These are phyloP conservation scores for Brassica carinata DNA, from an alignment of 345 rosid species.

Conservation along the genomic window DNA sequence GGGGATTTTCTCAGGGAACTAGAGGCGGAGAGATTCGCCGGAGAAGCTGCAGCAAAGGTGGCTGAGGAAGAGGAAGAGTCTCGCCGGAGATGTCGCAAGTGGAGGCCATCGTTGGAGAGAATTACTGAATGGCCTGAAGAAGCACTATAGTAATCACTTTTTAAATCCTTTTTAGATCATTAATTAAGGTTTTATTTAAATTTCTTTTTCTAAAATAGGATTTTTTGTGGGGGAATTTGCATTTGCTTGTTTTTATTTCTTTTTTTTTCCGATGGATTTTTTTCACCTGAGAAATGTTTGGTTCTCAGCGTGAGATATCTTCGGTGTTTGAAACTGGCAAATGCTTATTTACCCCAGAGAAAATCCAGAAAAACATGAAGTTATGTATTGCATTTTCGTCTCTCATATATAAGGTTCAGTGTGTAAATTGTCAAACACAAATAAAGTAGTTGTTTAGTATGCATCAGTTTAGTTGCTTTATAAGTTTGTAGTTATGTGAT, in stretches of 20 bases:
- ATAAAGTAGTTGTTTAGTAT: conserved; percentile 14
- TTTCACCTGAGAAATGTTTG: conserved; percentile 34
- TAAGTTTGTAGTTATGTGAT: not conserved
- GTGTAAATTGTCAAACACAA: conserved; percentile 17
- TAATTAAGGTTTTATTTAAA: not conserved
- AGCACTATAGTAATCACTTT: conserved; percentile 19
- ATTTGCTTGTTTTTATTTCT: conserved; percentile 25
- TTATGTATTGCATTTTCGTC: conserved; percentile 30
- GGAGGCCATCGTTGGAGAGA: conserved; percentile 76
- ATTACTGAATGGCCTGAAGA: conserved; percentile 58
- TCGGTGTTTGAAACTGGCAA: conserved; percentile 32
- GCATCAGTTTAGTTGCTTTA: not conserved
- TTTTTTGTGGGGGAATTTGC: conserved; percentile 29
- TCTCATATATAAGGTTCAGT: conserved; percentile 18
- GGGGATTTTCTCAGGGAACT: conserved; percentile 46
- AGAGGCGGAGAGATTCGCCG: conserved; percentile 43
- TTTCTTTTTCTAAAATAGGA: conserved; percentile 11
- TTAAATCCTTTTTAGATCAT: not conserved
- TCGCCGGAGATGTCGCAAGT: conserved; percentile 40
- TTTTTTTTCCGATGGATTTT: conserved; percentile 26
- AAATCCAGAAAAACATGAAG: conserved; percentile 20
- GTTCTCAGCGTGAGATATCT: conserved; percentile 25
- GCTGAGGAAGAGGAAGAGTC: conserved; percentile 35
- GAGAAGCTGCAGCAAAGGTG: conserved; percentile 39
- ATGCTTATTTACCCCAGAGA: conserved; percentile 19